These are phyloP conservation scores for Agrocybe pediades DNA, from an alignment of 768 basidiomycete species.

Conservation along the genomic window DNA sequence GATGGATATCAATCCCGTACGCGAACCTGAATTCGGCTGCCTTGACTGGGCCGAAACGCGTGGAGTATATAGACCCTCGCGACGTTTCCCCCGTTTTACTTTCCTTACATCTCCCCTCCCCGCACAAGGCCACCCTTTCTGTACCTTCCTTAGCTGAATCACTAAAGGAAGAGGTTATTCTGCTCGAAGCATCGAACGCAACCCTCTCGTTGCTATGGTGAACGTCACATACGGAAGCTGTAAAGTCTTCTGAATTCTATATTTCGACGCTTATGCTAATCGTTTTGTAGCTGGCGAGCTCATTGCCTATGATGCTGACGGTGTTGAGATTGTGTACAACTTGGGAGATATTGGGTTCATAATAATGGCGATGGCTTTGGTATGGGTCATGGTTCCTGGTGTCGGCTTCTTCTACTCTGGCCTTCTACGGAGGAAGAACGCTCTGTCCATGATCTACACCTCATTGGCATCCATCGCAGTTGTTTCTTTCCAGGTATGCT, in stretches of 20 bases:
- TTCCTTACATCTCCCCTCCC: not conserved
- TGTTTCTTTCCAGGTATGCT: constrained; percentile 79
- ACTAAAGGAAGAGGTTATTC: not conserved
- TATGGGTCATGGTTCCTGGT: constrained; percentile 85
- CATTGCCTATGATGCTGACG: constrained; percentile 29
- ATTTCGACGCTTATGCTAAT: constrained; percentile 1
- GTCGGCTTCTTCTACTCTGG: constrained; percentile 92
- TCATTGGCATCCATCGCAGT: constrained; percentile 76
- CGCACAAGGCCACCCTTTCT: not conserved
- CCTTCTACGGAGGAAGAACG: constrained; percentile 90
- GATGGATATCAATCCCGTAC: not conserved
- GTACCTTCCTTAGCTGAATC: not conserved
- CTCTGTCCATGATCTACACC: constrained; percentile 85
- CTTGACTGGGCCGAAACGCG: not conserved
- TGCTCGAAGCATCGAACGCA: not conserved
- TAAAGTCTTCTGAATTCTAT: not conserved
- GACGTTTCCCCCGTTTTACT: not conserved
- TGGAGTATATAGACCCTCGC: constrained; percentile 4
- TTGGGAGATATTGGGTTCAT: constrained; percentile 57
- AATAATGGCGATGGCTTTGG: constrained; percentile 74
- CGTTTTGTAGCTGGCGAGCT: constrained; percentile 37
- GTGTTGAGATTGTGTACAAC: constrained; percentile 40
- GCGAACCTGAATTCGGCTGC: not conserved
- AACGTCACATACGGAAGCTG: constrained; percentile 30
- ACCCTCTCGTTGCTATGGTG: constrained; percentile 20